These are phyloP conservation scores for Pyrenopolyporus hunteri DNA, from an alignment of 495 filamentous ascomycete genomes.

Conservation along the genomic window DNA sequence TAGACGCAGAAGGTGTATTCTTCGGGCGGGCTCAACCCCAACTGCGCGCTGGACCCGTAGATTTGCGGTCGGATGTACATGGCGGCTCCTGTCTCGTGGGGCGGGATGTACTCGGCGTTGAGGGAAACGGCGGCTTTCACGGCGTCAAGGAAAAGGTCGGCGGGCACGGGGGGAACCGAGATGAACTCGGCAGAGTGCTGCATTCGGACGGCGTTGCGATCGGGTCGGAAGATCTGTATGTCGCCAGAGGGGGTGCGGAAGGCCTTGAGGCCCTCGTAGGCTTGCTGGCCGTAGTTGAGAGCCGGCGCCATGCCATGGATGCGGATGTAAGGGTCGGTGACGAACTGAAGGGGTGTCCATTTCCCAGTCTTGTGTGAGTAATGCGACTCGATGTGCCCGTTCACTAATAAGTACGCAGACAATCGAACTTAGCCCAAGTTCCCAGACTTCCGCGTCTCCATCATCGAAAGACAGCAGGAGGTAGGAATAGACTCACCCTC, in stretches of 20 bases:
- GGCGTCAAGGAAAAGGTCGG: slow-evolving; percentile 71
- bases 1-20: slow-evolving; percentile 89
- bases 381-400: slow-evolving; percentile 77
- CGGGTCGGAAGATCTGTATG: slow-evolving; percentile 82
- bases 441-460: not conserved
- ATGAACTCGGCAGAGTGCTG: slow-evolving; percentile 77
- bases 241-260: slow-evolving; percentile 72
- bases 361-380: slow-evolving; percentile 70
- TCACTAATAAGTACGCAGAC: slow-evolving; percentile 65
- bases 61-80: slow-evolving; percentile 89
- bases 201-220: slow-evolving; percentile 81
- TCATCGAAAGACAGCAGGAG: not conserved
- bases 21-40: slow-evolving; percentile 81
- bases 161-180: slow-evolving; percentile 77
- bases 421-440: not conserved
- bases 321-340: slow-evolving; percentile 75
- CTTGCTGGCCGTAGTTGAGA: slow-evolving; percentile 93
- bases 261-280: slow-evolving; percentile 91
- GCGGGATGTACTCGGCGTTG: slow-evolving; percentile 89
- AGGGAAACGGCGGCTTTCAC: slow-evolving; percentile 79
- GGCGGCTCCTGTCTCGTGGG: slow-evolving; percentile 79
- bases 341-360: slow-evolving; percentile 77
- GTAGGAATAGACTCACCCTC: slow-evolving; percentile 65
- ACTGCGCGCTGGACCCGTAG: slow-evolving; percentile 82
- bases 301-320: slow-evolving; percentile 90